Evolutionary conservation across 1,139 yeast species (phyloP), one percentile per base, ranked within the genome.

Genomic region (Lodderomyces elongisporus): DNA sequence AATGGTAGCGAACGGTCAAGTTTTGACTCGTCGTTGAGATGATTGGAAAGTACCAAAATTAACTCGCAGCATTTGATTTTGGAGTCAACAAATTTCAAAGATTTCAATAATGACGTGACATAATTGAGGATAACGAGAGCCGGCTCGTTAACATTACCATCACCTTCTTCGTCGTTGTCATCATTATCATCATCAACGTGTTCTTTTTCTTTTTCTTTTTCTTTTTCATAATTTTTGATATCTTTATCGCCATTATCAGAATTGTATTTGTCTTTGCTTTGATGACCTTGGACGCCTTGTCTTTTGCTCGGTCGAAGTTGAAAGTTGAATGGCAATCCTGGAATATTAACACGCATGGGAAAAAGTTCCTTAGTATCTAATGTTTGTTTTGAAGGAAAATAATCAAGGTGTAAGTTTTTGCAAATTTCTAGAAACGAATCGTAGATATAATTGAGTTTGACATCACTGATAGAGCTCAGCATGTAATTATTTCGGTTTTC

Each of bases 1-100:
- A 81, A 85, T 0, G 99, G 97, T 15, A 91, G 54, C 21, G 91
- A 78, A 30, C 96, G 62, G 52, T 91, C 97, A 30, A 91, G 62
- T 49, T 88, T 89, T 14, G 81, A 81, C 37, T 85, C 95, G 50
- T 91, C 97, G 27, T 76, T 74, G 3, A 87, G 65, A 39, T 78
- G 71, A 49, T 85, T 95, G 1, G 93, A 77, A 12, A 91, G 63
- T 0, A 87, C 87, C 9, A 87, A 54, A 3, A 91, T 70, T 36
- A 89, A 56, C 47, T 88, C 93, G 45, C 94, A 70, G 0, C 91
- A 93, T 47, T 76, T 75, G 4, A 82, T 54, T 44, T 87, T 72
- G 18, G 81, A 75, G 0, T 72, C 55, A 0, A 87, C 79, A 20
- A 76, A 74, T 7, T 73, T 71, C 0, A 88, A 70, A 35, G 84